Base-by-base conservation (phyloP, 1,284 basidiomycete species). In the Cryptococcus neoformans region DNA sequence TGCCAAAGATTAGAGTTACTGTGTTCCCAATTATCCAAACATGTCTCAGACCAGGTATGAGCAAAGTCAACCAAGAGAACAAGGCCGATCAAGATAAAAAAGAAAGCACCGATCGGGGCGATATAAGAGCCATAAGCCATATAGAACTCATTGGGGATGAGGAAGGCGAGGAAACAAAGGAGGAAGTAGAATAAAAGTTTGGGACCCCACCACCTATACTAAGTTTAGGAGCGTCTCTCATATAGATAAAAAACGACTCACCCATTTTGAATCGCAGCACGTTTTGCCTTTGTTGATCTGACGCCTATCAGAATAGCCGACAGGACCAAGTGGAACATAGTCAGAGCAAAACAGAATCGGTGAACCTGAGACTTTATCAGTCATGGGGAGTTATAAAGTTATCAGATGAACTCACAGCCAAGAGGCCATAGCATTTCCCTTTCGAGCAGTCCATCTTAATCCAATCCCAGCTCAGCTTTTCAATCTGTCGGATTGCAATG, bases 41-140 rank as follows among this genome's bases (percentile, higher is more conserved):
- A 98, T 11, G 87, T 94, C 78, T 99, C 95, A 38, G 92, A 92
- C 93, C 93, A 99, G 2, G 92, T 89, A 73, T 99, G 96, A 0
- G 95, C 96, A 74, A 99, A 98, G 81, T 99, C 95, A 77, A 99
- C 90, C 56, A 99, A 86, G 44, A 99, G 87, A 56, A 99, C 92
- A 41, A 99, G 87, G 46, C 96, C 96, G 63, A 99, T 87, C n/a
- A 83, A 74, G 73, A 99, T 97, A 80, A 99, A 99, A 59, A 93
- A 77, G 3, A 89, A 90, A 1, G 94, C 92, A 44, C 96, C 92
- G 61, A 97, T 85, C 48, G 97, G 84, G 28, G 93, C 83, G 62
- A 95, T 79, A 72, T 95, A 97, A 68, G 95, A 94, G 50, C 93
- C 94, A 70, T 86, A 83, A 48, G 81, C 76, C 62, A 88, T 82